phyloP scores from a whole-genome alignment of 805 yeast genomes.

The Myxozyma kluyveri region DNA sequence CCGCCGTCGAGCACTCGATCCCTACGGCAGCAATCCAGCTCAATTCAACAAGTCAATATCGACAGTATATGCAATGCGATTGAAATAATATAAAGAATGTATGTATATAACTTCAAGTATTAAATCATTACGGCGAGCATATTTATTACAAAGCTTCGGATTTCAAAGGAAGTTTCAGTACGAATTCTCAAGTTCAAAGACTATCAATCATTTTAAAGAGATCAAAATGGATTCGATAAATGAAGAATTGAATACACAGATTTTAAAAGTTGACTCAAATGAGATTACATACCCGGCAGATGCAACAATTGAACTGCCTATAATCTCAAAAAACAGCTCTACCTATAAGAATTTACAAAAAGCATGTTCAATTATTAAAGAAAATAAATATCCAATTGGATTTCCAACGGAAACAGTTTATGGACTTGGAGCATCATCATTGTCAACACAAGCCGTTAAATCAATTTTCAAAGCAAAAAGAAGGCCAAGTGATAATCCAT shows the following conservation, averaged over 20 bases:
- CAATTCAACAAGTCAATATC: too few relatives aligned
- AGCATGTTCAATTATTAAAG: conserved; percentile 59
- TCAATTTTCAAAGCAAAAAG: conserved; percentile 85
- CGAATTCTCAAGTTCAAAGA: too few relatives aligned
- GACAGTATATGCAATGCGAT: too few relatives aligned
- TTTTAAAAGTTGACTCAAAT: conserved; percentile 9
- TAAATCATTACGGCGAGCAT: too few relatives aligned
- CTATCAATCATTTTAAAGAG: too few relatives aligned
- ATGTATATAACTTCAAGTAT: too few relatives aligned
- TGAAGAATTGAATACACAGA: too few relatives aligned
- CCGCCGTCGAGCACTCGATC: neutral
- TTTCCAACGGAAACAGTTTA: conserved; percentile 98
- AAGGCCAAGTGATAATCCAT: conserved; percentile 92
- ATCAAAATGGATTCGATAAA: too few relatives aligned
- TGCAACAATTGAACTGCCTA: conserved; percentile 9
- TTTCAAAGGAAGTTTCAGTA: too few relatives aligned
- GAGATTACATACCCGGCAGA: conserved; percentile 14
- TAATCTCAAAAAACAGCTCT: neutral
- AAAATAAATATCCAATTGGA: conserved; percentile 65
- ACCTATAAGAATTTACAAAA: conserved; percentile 18
- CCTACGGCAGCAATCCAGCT: too few relatives aligned
- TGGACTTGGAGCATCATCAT: conserved; percentile 88
- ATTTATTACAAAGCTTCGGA: too few relatives aligned
- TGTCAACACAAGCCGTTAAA: conserved; percentile 66
- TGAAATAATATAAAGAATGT: too few relatives aligned